Percentiles rank a stretch among this genome's conserved stretches.
Conservation (phyloP, 1,139 yeast species). For the Candida frijolesensis region DNA sequence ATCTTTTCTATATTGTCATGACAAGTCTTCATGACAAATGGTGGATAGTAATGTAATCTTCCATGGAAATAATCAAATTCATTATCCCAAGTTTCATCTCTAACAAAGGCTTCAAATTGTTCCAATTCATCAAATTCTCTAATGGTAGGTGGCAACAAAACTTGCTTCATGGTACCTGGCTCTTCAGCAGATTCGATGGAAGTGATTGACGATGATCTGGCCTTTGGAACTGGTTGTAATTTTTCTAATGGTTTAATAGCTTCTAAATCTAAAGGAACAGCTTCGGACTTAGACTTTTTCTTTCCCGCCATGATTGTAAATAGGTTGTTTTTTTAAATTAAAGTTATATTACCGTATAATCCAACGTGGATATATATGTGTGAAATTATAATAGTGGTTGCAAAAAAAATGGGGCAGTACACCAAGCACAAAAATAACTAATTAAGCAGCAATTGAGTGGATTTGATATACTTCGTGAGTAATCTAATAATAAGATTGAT, state of each 20-base stretch:
- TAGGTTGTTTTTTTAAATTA: neutral
- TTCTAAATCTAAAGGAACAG: slow-evolving; percentile 32
- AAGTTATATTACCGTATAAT: slow-evolving; percentile 9
- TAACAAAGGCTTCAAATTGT: slow-evolving; percentile 62
- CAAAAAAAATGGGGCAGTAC: slow-evolving; percentile 4
- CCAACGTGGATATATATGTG: slow-evolving; percentile 8
- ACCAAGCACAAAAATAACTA: neutral
- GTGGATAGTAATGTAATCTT: slow-evolving; percentile 67
- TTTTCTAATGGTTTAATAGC: slow-evolving; percentile 43
- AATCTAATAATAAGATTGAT: neutral
- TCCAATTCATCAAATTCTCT: slow-evolving; percentile 63
- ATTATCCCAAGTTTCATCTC: slow-evolving; percentile 77
- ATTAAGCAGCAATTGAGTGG: neutral
- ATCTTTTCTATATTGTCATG: slow-evolving; percentile 73
- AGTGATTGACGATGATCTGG: slow-evolving; percentile 32
- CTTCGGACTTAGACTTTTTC: slow-evolving; percentile 17
- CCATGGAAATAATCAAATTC: slow-evolving; percentile 73
- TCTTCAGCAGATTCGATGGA: slow-evolving; percentile 39
- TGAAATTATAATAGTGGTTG: slow-evolving; percentile 1
- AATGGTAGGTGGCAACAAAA: slow-evolving; percentile 44
- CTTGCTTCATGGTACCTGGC: slow-evolving; percentile 24
- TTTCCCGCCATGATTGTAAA: slow-evolving; percentile 17
- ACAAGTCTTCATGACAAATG: slow-evolving; percentile 66
- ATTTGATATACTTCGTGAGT: neutral
- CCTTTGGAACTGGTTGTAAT: slow-evolving; percentile 43